phyloP scores from a whole-genome alignment of 2,329 filamentous ascomycete genomes.

The Dactylonectria macrodidyma region DNA sequence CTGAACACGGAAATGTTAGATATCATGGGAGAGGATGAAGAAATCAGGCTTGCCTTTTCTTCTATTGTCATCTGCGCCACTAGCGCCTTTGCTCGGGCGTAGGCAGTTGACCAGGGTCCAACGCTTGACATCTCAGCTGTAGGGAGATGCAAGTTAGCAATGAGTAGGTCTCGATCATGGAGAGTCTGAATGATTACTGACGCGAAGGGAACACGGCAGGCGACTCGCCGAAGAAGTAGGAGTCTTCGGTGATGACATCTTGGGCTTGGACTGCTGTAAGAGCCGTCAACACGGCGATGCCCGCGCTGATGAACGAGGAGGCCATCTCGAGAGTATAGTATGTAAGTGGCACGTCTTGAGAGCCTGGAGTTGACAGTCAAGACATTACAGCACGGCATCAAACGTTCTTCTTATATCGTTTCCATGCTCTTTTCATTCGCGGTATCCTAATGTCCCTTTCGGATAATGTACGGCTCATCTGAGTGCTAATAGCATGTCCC shows the following conservation, averaged over 20 bases:
- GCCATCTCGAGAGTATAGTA: not conserved
- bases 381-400: not conserved
- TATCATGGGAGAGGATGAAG: not conserved
- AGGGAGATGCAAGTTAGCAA: not conserved
- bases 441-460: not conserved
- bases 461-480: not conserved
- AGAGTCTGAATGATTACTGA: not conserved
- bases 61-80: constrained; percentile 7
- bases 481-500: not conserved
- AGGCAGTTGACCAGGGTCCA: not conserved
- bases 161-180: not conserved
- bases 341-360: not conserved
- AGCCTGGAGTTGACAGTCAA: not conserved
- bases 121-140: not conserved
- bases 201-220: not conserved
- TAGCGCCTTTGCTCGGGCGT: not conserved
- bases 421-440: not conserved
- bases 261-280: not conserved
- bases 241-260: not conserved
- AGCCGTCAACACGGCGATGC: not conserved
- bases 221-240: not conserved
- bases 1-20: not conserved
- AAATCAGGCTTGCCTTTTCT: constrained; percentile 15
- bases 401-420: not conserved
- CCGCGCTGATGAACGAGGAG: not conserved